Percentiles rank a stretch among this genome's conserved stretches.
Evolutionary conservation across 768 basidiomycete genomes (phyloP).

Genomic region (Amyloporia xantha): DNA sequence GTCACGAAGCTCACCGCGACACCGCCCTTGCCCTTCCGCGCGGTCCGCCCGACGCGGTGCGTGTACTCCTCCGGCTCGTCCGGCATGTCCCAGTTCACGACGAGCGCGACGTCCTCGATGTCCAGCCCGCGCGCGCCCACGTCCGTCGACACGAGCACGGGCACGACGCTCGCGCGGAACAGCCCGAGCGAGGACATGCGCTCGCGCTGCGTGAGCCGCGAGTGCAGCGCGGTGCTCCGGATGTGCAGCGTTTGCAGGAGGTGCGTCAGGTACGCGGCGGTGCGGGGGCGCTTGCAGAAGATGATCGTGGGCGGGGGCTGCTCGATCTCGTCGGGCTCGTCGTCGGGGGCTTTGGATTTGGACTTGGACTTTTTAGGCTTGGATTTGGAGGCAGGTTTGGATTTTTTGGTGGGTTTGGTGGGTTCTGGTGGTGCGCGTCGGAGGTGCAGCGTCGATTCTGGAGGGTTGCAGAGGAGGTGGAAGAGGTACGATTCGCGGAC

Average conservation of each 20-base stretch:
- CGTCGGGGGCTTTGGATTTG: slow-evolving; percentile 21
- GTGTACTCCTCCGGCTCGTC: slow-evolving; percentile 89
- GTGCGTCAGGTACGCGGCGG: slow-evolving; percentile 82
- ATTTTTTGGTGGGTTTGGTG: slow-evolving; percentile 26
- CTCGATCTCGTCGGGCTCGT: slow-evolving; percentile 46
- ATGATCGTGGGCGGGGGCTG: slow-evolving; percentile 96
- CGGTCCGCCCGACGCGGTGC: slow-evolving; percentile 92
- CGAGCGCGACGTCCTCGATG: slow-evolving; percentile 93
- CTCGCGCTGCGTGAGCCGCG: slow-evolving; percentile 87
- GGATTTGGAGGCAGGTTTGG: slow-evolving; percentile 25
- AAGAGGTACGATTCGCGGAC: slow-evolving; percentile 90
- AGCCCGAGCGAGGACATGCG: slow-evolving; percentile 76
- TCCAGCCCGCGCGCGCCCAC: slow-evolving; percentile 94
- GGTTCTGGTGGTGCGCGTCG: slow-evolving; percentile 58
- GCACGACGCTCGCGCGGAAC: slow-evolving; percentile 82
- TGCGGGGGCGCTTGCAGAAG: slow-evolving; percentile 80
- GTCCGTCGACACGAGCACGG: slow-evolving; percentile 90
- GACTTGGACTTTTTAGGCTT: slow-evolving; percentile 25
- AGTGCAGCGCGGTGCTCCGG: slow-evolving; percentile 86
- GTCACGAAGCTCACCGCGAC: slow-evolving; percentile 93
- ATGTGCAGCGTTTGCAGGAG: slow-evolving; percentile 75
- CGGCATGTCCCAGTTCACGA: slow-evolving; percentile 97
- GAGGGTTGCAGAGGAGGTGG: slow-evolving; percentile 84
- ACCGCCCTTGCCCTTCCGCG: slow-evolving; percentile 84
- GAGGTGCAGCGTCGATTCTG: slow-evolving; percentile 63